These are phyloP conservation scores for Vaccinium myrtillus DNA, from an alignment of 148 eudicot species.

Conservation along the genomic window DNA sequence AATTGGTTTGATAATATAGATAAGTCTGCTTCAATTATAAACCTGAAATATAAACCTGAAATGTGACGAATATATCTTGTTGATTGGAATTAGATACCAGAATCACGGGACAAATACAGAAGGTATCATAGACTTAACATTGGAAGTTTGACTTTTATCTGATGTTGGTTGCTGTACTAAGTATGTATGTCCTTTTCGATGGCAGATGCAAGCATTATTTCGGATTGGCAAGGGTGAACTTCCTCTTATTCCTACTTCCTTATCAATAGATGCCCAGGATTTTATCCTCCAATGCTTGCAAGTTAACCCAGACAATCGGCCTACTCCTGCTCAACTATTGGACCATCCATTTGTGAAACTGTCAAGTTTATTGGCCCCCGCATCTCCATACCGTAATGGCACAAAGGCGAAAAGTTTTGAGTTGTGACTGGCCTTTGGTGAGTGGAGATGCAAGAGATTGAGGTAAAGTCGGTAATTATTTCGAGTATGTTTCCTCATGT, in stretches of 20 bases:
- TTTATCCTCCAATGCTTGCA: conserved; percentile 43
- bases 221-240: conserved; percentile 42
- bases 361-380: conserved; percentile 27
- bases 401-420: not conserved
- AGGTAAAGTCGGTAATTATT: not conserved
- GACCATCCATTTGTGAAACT: conserved; percentile 51
- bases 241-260: conserved; percentile 36
- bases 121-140: not conserved
- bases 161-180: not conserved
- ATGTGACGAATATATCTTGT: not conserved
- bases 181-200: conserved; percentile 16
- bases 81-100: not conserved
- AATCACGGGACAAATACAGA: not conserved
- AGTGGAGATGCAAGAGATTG: not conserved
- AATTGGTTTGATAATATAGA: not conserved
- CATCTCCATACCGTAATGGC: conserved; percentile 30
- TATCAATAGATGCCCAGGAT: conserved; percentile 40
- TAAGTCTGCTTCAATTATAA: not conserved
- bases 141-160: not conserved
- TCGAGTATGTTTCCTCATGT: not conserved
- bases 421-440: not conserved
- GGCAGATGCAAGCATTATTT: conserved; percentile 43
- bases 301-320: conserved; percentile 44
- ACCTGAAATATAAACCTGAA: not conserved
- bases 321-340: conserved; percentile 46